Base-by-base conservation (phyloP, 257 asterid genomes). In the Nemophila menziesii region DNA sequence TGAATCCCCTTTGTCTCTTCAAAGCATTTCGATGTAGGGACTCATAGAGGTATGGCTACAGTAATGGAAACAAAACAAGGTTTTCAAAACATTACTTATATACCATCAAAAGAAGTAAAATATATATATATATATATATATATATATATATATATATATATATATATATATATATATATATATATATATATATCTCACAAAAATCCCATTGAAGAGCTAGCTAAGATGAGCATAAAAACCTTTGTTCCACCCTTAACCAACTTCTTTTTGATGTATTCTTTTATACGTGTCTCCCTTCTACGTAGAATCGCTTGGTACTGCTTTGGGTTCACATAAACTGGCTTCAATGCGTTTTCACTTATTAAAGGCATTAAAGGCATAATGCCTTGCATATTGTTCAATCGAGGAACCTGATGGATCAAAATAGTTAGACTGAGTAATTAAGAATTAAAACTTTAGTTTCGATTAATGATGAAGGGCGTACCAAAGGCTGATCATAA, bases 21-120 rank as follows among this genome's bases (percentile, higher is more conserved):
- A 86, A 57, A 16, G 97, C 97, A 54, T 86, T 94, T 67, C 79
- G 94, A 64, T 86, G 96, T 19, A 89, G 72, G n/a, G 96, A 82
- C 58, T 82, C 96, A 2, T 82, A 93, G 42, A 82, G 92, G 57
- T 86, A 82, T 18, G 97, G 93, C 94, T 86, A 80, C 44, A 33
- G 27, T 16, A 44, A 7, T 21, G 23, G 33, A 27, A 54, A 44
- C 40, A 33, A 14, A 22, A 55, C 39, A 33, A n/a, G n/a, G 45
- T 20, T 5, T 51, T 20, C 9, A 29, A 3, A 29, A 29, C 36
- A 10, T 29, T 13, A 39, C 10, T n/a, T 14, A 22, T n/a, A n/a
- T 41, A 7, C 20, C 24, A 4, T 41, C 20, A 29, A 22, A 26
- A 33, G 3, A 7, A n/a, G n/a, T n/a, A n/a, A n/a, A n/a, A n/a